Base-by-base conservation (phyloP, 441 rosid species). In the Pelargonium fulgidum region DNA sequence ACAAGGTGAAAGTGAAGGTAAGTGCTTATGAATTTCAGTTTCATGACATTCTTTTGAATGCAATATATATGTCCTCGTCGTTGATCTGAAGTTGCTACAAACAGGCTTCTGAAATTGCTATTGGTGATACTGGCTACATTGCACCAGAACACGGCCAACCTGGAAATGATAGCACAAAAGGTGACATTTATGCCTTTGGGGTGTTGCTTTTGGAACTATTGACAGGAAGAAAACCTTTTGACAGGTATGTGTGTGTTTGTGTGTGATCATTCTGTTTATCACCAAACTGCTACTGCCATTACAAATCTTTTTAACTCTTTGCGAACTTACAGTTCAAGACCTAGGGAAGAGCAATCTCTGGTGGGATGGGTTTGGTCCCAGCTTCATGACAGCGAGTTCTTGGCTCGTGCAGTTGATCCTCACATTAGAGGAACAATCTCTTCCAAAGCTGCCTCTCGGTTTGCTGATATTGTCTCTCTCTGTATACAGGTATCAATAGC, bases 131-230 rank as follows among this genome's bases (percentile, higher is more conserved):
- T n/a, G 98, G 93, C 73, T 94, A 92, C 78, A 73, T 81, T 62
- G 93, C 91, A 59, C 98, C 91, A 52, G 99, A 92, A 73, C 86
- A 89, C 65, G 86, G 83, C 62, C 85, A 85, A 72, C 85, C 88
- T 36, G 94, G 90, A 76, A 83, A 70, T 62, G 88, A 88, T 69
- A 82, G 77, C 84, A 86, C 84, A 7, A 90, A 87, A 80, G 76
- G 79, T 63, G 99, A 94, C 75, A 79, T 84, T 20, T 92, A 85
- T 70, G 92, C 96, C 74, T 87, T 91, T 22, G 99, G 97, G 29
- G 97, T 94, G 72, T 74, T 92, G 79, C 94, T 94, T 75, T 78
- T 94, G 89, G 97, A 94, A 85, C 79, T 92, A 65, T 73, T 92
- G 64, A 94, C 97, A 0, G 96, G 97, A 81, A 85, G 91, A 82